These are phyloP conservation scores for Leccinum olivaceopallidum DNA, from an alignment of 768 basidiomycete species.

Conservation along the genomic window DNA sequence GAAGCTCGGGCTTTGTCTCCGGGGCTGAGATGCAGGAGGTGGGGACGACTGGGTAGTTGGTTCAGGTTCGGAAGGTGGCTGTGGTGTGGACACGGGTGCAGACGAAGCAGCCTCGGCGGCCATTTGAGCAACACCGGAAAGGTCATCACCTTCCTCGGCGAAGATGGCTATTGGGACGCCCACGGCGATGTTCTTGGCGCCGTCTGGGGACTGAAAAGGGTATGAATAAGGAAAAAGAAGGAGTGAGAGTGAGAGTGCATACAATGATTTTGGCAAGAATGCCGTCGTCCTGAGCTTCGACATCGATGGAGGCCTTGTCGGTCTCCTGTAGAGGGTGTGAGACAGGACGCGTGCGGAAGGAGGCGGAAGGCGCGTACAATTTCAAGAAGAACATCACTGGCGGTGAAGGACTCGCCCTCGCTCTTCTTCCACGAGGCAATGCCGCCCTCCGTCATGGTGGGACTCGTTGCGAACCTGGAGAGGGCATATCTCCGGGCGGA, in stretches of 20 bases:
- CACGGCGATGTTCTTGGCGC: conserved; percentile 84
- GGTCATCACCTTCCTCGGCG: conserved; percentile 94
- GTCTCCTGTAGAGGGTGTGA: conserved; percentile 70
- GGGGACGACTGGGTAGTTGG: conserved; percentile 38
- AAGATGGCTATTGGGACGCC: conserved; percentile 89
- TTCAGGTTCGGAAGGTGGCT: conserved; percentile 43
- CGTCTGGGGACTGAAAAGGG: conserved; percentile 65
- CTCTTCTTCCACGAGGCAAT: conserved; percentile 97
- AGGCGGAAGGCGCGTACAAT: conserved; percentile 58
- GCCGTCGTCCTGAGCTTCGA: conserved; percentile 98
- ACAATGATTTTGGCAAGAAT: conserved; percentile 96
- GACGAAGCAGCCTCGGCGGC: conserved; percentile 61
- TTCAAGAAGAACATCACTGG: conserved; percentile 94
- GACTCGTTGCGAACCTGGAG: conserved; percentile 92
- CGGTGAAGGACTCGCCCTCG: conserved; percentile 87
- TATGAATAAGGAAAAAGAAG: not conserved
- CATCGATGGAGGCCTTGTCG: conserved; percentile 99
- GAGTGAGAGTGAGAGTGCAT: conserved; percentile 31
- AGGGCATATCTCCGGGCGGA: conserved; percentile 79
- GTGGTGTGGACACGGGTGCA: conserved; percentile 34
- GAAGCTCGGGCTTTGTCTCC: conserved; percentile 54
- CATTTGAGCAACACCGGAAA: conserved; percentile 77
- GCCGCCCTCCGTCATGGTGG: conserved; percentile 99
- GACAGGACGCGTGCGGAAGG: conserved; percentile 4
- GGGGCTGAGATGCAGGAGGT: conserved; percentile 34